Conservation (phyloP, 257 asterid genomes). For the Petrea volubilis region DNA sequence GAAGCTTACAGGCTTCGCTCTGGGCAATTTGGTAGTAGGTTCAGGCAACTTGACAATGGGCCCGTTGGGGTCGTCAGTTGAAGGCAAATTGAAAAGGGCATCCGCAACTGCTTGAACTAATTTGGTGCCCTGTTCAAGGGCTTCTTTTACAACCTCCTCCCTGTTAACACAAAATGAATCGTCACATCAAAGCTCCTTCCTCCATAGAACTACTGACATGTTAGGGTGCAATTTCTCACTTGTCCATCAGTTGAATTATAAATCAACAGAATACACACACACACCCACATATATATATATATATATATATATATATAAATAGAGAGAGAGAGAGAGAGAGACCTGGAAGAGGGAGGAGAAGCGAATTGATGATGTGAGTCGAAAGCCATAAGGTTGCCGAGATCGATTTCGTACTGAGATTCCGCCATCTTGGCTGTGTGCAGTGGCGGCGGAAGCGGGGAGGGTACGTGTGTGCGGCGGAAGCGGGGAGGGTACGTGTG, state of each 20-base stretch:
- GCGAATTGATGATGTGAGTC: conserved; percentile 51
- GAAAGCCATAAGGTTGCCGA: conserved; percentile 81
- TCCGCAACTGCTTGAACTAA: conserved; percentile 85
- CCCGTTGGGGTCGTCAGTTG: conserved; percentile 72
- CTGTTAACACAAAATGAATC: conserved; percentile 29
- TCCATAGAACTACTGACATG: neutral
- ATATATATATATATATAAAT: too few relatives aligned
- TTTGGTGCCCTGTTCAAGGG: conserved; percentile 67
- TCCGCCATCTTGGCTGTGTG: conserved; percentile 35
- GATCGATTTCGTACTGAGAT: conserved; percentile 55
- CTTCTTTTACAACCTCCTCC: conserved; percentile 68
- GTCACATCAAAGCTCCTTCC: neutral
- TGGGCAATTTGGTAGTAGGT: conserved; percentile 74
- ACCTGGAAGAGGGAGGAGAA: conserved; percentile 75
- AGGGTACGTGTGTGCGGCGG: neutral
- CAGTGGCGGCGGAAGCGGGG: neutral
- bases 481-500: too few relatives aligned
- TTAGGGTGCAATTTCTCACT: neutral
- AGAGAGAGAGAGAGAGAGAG: neutral
- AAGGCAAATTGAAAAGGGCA: conserved; percentile 74
- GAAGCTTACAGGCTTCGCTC: conserved; percentile 77
- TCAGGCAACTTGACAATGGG: conserved; percentile 82
- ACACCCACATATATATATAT: too few relatives aligned
- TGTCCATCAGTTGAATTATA: neutral
- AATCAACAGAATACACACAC: neutral